Conservation (phyloP, 306 rosid genomes). For the Castanospermum australe region DNA sequence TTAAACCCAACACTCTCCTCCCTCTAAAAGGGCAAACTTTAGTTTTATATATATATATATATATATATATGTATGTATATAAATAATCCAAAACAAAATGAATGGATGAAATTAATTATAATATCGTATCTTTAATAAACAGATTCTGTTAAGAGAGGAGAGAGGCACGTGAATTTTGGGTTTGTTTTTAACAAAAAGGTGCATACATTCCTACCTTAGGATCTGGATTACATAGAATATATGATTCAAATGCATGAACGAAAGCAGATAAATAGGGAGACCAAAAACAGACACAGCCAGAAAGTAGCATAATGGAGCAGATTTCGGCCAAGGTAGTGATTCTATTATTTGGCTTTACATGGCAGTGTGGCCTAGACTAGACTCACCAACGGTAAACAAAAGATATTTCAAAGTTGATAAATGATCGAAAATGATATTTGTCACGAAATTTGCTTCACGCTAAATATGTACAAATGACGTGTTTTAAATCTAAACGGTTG, state of each 20-base stretch:
- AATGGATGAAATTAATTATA: not conserved
- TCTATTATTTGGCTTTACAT: not conserved
- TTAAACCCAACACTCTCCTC: not conserved
- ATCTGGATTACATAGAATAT: slow-evolving; percentile 20
- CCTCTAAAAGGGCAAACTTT: not conserved
- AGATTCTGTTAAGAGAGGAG: slow-evolving; percentile 22
- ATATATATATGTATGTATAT: too few species aligned
- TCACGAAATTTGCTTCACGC: too few species aligned
- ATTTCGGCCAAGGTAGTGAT: not conserved
- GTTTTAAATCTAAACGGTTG: too few species aligned
- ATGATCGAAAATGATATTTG: too few species aligned
- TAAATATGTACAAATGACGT: too few species aligned
- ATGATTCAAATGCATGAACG: slow-evolving; percentile 18
- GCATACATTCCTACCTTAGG: slow-evolving; percentile 9
- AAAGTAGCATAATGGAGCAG: not conserved
- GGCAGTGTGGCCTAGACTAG: not conserved
- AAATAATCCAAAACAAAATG: too few species aligned
- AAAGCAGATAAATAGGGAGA: not conserved
- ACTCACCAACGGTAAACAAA: not conserved
- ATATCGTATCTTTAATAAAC: slow-evolving; percentile 13
- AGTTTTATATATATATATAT: too few species aligned
- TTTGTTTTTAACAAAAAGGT: slow-evolving; percentile 31
- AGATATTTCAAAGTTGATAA: not conserved
- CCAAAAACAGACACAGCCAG: not conserved
- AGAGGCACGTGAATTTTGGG: slow-evolving; percentile 49